Base-by-base conservation (phyloP, 2,329 filamentous ascomycete genomes). In the Didymosphaeria variabile region DNA sequence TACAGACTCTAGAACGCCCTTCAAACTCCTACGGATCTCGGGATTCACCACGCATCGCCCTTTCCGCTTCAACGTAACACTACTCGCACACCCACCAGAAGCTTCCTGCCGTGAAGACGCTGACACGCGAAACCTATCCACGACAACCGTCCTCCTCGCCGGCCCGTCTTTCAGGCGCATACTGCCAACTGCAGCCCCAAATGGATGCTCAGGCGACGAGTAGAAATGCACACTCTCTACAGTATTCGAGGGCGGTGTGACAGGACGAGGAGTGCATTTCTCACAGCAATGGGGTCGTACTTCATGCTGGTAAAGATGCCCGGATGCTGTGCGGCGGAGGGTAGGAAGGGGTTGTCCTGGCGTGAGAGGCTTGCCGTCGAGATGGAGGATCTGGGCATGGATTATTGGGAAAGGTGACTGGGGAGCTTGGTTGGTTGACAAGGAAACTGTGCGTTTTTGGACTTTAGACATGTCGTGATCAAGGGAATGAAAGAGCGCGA, bases 301-400 rank as follows among this genome's bases (percentile, higher is more conserved):
- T 29, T 29, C 26, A 5, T 4, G 26, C 6, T 29, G 26, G 36
- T 60, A 64, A 31, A 59, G 55, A 17, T 19, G 46, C 1, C 60
- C 58, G 15, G 60, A 63, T 12, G 44, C 26, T 10, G 64, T 67
- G 23, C 58, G 65, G 46, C 58, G 62, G 42, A 67, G 54, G 3
- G 42, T 8, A 0, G 61, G 66, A 29, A 7, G 44, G 7, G 31
- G 29, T 17, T 54, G 42, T 31, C 36, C 38, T 19, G 57, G 42
- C 1, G 21, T 19, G 12, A 63, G 29, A 23, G 38, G 52, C 17
- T 60, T 42, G 40, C 57, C 49, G 46, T 55, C 58, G 8, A 58
- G 31, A 34, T 60, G 46, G 26, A 50, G 29, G 45, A 66, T 50
- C 8, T 23, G 26, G 23, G 47, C 53, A 42, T 40, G 34, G 34